A percentile compares a stretch with the other conserved stretches of the same genome.
These are phyloP conservation scores for Hericium erinaceus DNA, from an alignment of 768 basidiomycete genomes.

Conservation along the genomic window DNA sequence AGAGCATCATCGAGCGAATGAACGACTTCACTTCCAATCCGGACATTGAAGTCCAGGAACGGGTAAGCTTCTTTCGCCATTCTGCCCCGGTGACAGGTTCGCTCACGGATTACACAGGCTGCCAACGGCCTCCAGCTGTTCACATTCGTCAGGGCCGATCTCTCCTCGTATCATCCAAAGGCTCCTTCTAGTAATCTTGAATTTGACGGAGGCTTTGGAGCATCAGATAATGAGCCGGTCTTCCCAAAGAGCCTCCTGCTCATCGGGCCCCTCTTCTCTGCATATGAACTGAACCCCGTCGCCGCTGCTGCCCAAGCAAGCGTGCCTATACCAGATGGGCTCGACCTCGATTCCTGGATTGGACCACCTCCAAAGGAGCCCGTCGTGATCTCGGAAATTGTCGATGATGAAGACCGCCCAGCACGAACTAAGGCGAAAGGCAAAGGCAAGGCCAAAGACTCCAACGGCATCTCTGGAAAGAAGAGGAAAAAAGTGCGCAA, in stretches of 20 bases:
- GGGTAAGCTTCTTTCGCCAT: slow-evolving; percentile 41
- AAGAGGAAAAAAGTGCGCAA: slow-evolving; percentile 22
- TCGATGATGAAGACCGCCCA: slow-evolving; percentile 27
- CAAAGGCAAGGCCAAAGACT: slow-evolving; percentile 34
- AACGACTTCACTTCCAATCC: slow-evolving; percentile 47
- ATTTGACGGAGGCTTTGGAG: slow-evolving; percentile 24
- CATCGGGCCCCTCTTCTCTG: slow-evolving; percentile 66
- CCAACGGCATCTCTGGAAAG: slow-evolving; percentile 24
- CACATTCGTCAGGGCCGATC: slow-evolving; percentile 66
- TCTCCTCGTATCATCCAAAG: slow-evolving; percentile 41
- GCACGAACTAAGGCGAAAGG: slow-evolving; percentile 34
- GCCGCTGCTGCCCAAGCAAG: slow-evolving; percentile 71
- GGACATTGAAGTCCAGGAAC: slow-evolving; percentile 87
- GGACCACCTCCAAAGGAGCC: slow-evolving; percentile 48
- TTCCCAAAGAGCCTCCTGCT: slow-evolving; percentile 90
- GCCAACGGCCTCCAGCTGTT: slow-evolving; percentile 71
- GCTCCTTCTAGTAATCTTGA: slow-evolving; percentile 27
- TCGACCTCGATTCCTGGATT: slow-evolving; percentile 84
- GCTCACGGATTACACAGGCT: slow-evolving; percentile 40
- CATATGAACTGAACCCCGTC: slow-evolving; percentile 81
- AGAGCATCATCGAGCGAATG: slow-evolving; percentile 50
- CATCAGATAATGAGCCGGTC: slow-evolving; percentile 29
- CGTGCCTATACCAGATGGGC: slow-evolving; percentile 72
- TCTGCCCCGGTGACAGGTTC: not conserved
- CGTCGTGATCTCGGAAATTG: slow-evolving; percentile 19